phyloP scores from a whole-genome alignment of 768 basidiomycete species.

The Suillus subaureus region DNA sequence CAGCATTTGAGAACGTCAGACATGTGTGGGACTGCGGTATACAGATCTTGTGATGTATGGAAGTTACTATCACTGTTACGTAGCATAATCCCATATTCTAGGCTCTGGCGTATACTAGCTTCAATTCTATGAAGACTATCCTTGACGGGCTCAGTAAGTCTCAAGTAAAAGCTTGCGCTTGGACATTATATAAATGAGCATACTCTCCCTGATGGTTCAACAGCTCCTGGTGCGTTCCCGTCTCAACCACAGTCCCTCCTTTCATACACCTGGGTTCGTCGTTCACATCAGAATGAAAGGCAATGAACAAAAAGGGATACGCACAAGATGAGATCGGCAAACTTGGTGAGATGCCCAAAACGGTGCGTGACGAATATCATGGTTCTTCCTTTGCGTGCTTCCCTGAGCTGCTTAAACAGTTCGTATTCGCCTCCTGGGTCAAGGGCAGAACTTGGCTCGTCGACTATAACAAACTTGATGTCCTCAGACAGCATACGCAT shows the following conservation, averaged over 20 bases:
- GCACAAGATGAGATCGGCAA: slow-evolving; percentile 41
- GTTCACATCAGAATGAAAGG: background rate
- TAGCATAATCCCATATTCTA: background rate
- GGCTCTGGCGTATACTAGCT: background rate
- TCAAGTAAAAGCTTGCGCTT: slow-evolving; percentile 32
- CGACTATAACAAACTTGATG: slow-evolving; percentile 35
- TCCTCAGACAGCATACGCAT: slow-evolving; percentile 38
- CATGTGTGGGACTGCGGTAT: background rate
- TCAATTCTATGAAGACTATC: background rate
- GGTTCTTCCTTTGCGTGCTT: slow-evolving; percentile 34
- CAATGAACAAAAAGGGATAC: slow-evolving; percentile 12
- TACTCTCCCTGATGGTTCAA: slow-evolving; percentile 35
- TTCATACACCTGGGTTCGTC: slow-evolving; percentile 33
- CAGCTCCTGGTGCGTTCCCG: slow-evolving; percentile 35
- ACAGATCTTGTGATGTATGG: background rate
- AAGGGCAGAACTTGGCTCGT: slow-evolving; percentile 42
- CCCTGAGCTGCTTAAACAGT: slow-evolving; percentile 31
- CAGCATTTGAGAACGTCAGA: background rate
- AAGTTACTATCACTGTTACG: background rate
- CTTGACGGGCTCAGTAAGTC: background rate
- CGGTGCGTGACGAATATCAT: slow-evolving; percentile 46
- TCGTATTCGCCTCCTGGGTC: slow-evolving; percentile 39
- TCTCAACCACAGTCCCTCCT: slow-evolving; percentile 34
- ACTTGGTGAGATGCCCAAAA: slow-evolving; percentile 39
- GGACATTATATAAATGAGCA: slow-evolving; percentile 34